These are phyloP conservation scores for Podaxis pistillaris DNA, from an alignment of 768 basidiomycete species.

Conservation along the genomic window DNA sequence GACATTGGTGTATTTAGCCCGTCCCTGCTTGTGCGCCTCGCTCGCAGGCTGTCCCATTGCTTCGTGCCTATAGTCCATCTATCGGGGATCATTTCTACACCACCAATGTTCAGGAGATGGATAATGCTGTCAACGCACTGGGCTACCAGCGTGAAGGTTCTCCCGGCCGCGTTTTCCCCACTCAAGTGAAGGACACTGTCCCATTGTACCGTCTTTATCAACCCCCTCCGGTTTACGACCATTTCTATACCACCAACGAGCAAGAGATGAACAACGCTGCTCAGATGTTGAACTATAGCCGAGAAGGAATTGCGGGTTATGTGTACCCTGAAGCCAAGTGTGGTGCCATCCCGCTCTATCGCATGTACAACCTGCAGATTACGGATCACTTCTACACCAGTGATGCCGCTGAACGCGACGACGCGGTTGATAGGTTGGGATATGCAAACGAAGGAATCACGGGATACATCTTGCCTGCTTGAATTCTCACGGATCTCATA, in stretches of 20 bases:
- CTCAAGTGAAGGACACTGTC: constrained; percentile 1
- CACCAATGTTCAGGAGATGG: no score
- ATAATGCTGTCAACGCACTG: neutral
- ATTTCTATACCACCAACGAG: constrained; percentile 16
- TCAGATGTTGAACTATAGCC: neutral
- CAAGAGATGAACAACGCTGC: constrained; percentile 12
- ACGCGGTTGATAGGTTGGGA: constrained; percentile 2
- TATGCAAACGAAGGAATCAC: constrained; percentile 12
- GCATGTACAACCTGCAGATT: neutral
- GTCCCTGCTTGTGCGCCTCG: no score
- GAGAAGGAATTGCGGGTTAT: constrained; percentile 12
- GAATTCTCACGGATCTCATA: neutral
- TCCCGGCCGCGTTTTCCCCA: constrained; percentile 11
- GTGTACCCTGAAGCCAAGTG: constrained; percentile 11
- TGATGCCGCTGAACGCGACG: constrained; percentile 1
- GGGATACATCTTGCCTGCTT: constrained; percentile 11
- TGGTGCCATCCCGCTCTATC: constrained; percentile 15
- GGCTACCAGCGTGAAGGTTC: constrained; percentile 8
- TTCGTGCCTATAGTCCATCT: no score
- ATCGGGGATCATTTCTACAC: no score
- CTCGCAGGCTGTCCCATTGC: no score
- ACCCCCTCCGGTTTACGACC: neutral
- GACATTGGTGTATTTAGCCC: no score
- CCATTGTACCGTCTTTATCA: constrained; percentile 15
- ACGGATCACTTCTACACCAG: constrained; percentile 17